Evolutionary conservation across 495 filamentous ascomycete genomes (phyloP).

Genomic region (Hypoxylon lenormandii): DNA sequence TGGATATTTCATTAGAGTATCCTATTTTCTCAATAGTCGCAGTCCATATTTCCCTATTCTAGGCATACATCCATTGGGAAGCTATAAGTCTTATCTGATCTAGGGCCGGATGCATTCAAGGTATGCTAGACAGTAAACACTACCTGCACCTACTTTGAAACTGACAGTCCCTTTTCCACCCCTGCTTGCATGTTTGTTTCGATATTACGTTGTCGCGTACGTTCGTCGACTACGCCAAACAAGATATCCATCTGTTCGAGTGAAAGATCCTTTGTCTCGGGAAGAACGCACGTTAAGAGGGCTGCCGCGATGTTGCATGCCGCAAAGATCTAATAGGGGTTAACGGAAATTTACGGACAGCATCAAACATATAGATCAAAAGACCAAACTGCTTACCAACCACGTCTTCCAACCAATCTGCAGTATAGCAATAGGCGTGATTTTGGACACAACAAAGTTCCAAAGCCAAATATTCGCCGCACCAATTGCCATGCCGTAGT

Average conservation of each 20-base stretch:
- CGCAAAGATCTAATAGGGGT: conserved; percentile 2
- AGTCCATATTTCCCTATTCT: no score
- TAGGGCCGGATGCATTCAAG: no score
- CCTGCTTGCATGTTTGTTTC: not conserved
- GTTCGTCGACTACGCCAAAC: conserved; percentile 51
- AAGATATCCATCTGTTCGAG: conserved; percentile 57
- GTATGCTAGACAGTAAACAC: no score
- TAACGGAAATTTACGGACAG: not conserved
- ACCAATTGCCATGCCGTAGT: conserved; percentile 31
- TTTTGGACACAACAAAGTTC: conserved; percentile 33
- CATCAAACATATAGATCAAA: not conserved
- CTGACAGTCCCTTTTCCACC: no score
- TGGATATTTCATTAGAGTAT: no score
- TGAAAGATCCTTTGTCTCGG: conserved; percentile 37
- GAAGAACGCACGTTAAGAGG: conserved; percentile 7
- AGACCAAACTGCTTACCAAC: not conserved
- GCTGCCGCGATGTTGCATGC: conserved; percentile 3
- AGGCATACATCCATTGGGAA: no score
- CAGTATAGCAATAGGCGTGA: conserved; percentile 22
- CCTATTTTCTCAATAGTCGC: no score
- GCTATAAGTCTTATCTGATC: no score
- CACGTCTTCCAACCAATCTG: conserved; percentile 24
- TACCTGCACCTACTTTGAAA: no score
- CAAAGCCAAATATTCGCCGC: conserved; percentile 27
- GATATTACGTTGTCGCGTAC: not conserved